phyloP scores from a whole-genome alignment of 139 green algal species.

The Chlorella ohadii region DNA sequence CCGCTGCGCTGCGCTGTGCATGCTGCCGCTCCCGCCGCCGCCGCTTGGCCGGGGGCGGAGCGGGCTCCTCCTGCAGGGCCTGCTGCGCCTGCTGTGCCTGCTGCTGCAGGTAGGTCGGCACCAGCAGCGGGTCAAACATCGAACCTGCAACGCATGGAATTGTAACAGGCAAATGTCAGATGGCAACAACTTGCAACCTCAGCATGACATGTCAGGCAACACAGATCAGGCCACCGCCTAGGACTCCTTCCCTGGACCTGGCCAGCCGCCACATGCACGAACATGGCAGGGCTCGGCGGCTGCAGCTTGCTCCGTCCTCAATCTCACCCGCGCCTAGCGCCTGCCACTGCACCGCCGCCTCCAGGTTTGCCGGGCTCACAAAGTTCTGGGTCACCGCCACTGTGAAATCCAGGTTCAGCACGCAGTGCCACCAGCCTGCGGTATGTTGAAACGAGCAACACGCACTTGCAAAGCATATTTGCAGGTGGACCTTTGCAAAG shows the following conservation, averaged over 20 bases:
- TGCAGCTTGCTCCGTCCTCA: no score
- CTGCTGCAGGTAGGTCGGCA: not conserved
- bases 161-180: not conserved
- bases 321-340: constrained; percentile 76
- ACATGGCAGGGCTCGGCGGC: no score
- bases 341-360: constrained; percentile 23
- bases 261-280: no score
- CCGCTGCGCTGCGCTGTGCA: not conserved
- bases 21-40: not conserved
- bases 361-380: constrained; percentile 39
- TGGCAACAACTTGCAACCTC: not conserved
- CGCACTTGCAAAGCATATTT: no score
- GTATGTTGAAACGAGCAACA: no score
- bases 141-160: constrained; percentile 45
- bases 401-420: constrained; percentile 82
- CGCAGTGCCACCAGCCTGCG: constrained; percentile 82
- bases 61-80: not conserved
- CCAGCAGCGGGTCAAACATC: constrained; percentile 86
- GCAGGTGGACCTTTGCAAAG: no score
- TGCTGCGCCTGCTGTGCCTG: constrained; percentile 14
- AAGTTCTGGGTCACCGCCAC: constrained; percentile 87
- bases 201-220: no score
- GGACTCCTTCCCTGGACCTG: no score
- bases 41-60: no score
- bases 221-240: no score